Base-by-base conservation (phyloP, 2,329 filamentous ascomycete genomes). In the Raffaelea ambrosiae region DNA sequence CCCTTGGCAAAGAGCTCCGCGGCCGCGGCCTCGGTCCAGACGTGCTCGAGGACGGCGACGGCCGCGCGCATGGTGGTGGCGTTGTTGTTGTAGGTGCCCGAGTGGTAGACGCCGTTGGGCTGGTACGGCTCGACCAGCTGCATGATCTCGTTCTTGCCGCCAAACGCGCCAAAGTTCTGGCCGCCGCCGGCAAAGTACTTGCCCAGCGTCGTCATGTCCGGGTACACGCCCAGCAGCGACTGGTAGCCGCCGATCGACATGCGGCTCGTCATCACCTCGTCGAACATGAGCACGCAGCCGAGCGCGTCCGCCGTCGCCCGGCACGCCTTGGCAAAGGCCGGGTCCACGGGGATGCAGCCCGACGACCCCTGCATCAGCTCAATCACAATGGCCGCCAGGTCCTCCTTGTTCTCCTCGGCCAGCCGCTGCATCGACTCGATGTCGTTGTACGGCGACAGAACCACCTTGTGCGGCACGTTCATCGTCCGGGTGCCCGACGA, bases 251-350 rank as follows among this genome's bases (percentile, higher is more conserved):
- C 65, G 4, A 63, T 63, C 16, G 67, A 60, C 23, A 85, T 63
- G 2, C 82, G 71, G 3, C 77, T 81, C 0, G 82, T 84, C 72
- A 85, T 81, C 8, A 86, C 82, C 61, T 87, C 83, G 59, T 87
- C 83, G 14, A 84, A 65, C 35, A 87, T 78, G 53, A 87, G 71
- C 0, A 86, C 53, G 0, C 76, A 74, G 4, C 73, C 74, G 0
- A 38, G 23, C 45, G 77, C 72, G 11, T 68, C 62, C 1, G 66
- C 60, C 33, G 75, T 72, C 61, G 83, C 61, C 3, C 35, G 35
- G 14, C 7, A 14, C 7, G 66, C 65, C 13, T 60, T 52, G 18
- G 84, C 60, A 53, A 85, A 86, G 16, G 68, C 69, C 1, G 39
- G 44, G 0, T 64, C 65, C 1, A 66, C 80, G 0, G 69, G 64